These are phyloP conservation scores for Leccinellum rugosiceps DNA, from an alignment of 768 basidiomycete genomes.

Conservation along the genomic window DNA sequence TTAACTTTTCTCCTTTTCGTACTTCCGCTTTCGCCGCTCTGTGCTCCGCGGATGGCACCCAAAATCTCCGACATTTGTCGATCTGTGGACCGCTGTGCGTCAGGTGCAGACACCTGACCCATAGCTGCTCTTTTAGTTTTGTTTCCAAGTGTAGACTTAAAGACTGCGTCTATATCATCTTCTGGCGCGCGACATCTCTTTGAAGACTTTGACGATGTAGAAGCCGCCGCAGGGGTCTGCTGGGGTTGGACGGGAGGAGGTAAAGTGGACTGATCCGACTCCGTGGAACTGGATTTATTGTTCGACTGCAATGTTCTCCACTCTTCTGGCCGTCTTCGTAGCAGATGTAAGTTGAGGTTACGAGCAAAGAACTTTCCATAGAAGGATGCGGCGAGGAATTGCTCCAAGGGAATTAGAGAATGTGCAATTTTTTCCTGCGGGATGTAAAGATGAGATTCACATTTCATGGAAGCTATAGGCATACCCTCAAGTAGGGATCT, in stretches of 20 bases:
- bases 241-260: conserved; percentile 3
- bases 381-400: conserved; percentile 67
- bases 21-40: conserved; percentile 41
- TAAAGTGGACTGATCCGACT: conserved; percentile 17
- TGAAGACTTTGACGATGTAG: conserved; percentile 32
- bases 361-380: conserved; percentile 88
- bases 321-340: conserved; percentile 75
- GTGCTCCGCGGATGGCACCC: conserved; percentile 58
- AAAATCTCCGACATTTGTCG: conserved; percentile 47
- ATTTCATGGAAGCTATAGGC: conserved; percentile 1
- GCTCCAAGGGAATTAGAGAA: conserved; percentile 70
- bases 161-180: conserved; percentile 78
- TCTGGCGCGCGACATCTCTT: conserved; percentile 45
- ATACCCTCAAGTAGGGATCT: conserved; percentile 90
- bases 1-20: conserved; percentile 32
- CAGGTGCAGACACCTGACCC: conserved; percentile 10
- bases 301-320: conserved; percentile 74
- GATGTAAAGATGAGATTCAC: conserved; percentile 1
- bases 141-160: conserved; percentile 54
- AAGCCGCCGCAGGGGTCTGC: not conserved
- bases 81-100: conserved; percentile 25
- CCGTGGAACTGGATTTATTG: conserved; percentile 24
- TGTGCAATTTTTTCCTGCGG: conserved; percentile 87
- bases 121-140: conserved; percentile 57
- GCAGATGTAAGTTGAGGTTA: conserved; percentile 72